Evolutionary conservation across 2,329 filamentous ascomycete genomes (phyloP).

Genomic region (Chrysoporthe austroafricana): DNA sequence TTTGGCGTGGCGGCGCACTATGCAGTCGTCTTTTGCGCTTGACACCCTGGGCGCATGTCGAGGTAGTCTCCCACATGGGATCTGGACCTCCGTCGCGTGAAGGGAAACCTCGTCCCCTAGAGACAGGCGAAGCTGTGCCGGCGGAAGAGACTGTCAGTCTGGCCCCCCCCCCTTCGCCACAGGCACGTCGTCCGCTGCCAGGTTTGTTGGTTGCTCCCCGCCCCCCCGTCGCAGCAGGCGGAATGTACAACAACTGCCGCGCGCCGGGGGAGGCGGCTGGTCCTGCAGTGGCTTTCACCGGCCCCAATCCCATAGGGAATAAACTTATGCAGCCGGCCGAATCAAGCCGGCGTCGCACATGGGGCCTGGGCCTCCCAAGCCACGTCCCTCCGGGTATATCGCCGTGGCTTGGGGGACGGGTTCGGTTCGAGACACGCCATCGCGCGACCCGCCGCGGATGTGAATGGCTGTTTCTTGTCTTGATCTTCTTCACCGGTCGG

Average conservation of each 20-base stretch:
- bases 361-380: not conserved
- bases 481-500: not conserved
- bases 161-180: too few species aligned
- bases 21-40: conserved; percentile 6
- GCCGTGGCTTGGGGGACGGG: not conserved
- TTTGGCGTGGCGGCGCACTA: conserved; percentile 16
- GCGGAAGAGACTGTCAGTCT: not conserved
- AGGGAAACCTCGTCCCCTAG: not conserved
- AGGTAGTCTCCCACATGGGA: conserved; percentile 10
- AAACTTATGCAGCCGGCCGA: conserved; percentile 3
- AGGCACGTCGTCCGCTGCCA: too few species aligned
- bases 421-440: conserved; percentile 1
- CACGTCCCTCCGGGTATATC: not conserved
- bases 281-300: not conserved
- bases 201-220: too few species aligned
- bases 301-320: not conserved
- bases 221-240: not conserved
- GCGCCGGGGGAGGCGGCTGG: not conserved
- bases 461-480: not conserved
- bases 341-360: not conserved
- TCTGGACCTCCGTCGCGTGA: not conserved
- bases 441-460: not conserved
- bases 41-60: conserved; percentile 12
- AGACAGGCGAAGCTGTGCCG: not conserved
- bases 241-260: not conserved